Conservation (phyloP, 179 eudicot species). For the Beta macrorhiza region DNA sequence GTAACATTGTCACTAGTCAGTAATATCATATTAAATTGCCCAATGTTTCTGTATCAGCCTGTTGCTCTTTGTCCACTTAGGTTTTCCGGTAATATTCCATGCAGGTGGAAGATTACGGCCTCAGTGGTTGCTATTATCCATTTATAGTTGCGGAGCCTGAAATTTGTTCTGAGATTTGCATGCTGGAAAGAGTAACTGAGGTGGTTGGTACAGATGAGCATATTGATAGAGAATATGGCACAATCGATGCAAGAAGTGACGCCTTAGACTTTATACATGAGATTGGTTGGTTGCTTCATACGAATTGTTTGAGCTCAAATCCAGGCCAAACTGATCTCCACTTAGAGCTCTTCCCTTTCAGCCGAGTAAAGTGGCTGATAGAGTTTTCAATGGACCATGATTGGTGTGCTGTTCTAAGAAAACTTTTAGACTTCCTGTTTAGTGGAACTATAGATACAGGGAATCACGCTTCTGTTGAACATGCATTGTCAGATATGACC, state of each 20-base stretch:
- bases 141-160: conserved; percentile 83
- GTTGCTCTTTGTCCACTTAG: not conserved
- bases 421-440: conserved; percentile 55
- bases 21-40: not conserved
- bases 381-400: conserved; percentile 68
- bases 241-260: conserved; percentile 33
- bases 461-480: conserved; percentile 41
- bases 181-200: conserved; percentile 58
- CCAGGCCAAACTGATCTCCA: conserved; percentile 32
- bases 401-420: conserved; percentile 81
- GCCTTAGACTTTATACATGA: conserved; percentile 83
- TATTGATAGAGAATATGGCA: conserved; percentile 30
- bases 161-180: conserved; percentile 83
- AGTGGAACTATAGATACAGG: conserved; percentile 58
- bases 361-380: conserved; percentile 64
- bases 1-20: not conserved
- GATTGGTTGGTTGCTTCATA: conserved; percentile 94
- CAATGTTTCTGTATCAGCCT: not conserved
- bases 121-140: conserved; percentile 74
- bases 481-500: conserved; percentile 51
- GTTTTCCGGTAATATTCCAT: conserved; percentile 13
- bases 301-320: conserved; percentile 39
- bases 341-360: conserved; percentile 54
- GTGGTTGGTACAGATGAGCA: conserved; percentile 32
- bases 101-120: conserved; percentile 82